These are phyloP conservation scores for Globisporangium alternatum DNA, from an alignment of 352 stramenopile species.

Conservation along the genomic window DNA sequence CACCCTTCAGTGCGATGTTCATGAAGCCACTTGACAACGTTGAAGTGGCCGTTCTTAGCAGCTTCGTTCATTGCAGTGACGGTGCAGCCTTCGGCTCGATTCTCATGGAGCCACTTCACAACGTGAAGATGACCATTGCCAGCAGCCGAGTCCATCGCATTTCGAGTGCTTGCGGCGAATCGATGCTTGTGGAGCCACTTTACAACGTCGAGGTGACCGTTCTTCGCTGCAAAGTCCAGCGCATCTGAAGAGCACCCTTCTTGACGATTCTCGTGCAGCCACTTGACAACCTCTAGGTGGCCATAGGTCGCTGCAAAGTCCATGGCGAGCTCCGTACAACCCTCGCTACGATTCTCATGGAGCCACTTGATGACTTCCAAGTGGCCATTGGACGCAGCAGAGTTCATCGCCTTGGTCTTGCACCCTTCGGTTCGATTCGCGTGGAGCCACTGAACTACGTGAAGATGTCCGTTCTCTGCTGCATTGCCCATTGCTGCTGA, in stretches of 20 bases:
- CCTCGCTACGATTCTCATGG: background rate
- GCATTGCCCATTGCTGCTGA: background rate
- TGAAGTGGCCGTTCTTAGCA: background rate
- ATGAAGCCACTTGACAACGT: slow-evolving; percentile 1
- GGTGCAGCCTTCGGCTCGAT: background rate
- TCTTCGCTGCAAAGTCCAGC: background rate
- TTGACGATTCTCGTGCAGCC: background rate
- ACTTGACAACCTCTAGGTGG: background rate
- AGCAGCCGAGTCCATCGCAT: background rate
- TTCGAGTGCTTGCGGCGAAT: background rate
- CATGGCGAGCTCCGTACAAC: background rate
- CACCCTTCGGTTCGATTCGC: slow-evolving; percentile 1
- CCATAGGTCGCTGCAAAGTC: background rate
- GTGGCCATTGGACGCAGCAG: background rate
- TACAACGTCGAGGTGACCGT: background rate
- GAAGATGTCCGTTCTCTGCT: background rate
- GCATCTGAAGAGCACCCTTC: background rate
- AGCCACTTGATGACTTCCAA: background rate
- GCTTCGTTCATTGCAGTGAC: background rate
- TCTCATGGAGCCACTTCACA: background rate
- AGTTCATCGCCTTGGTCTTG: background rate
- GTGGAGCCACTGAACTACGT: background rate
- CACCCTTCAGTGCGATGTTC: background rate
- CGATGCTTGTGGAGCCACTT: background rate
- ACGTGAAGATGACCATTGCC: background rate